phyloP scores from a whole-genome alignment of 148 eudicot genomes.

The Salicornia ramosissima region DNA sequence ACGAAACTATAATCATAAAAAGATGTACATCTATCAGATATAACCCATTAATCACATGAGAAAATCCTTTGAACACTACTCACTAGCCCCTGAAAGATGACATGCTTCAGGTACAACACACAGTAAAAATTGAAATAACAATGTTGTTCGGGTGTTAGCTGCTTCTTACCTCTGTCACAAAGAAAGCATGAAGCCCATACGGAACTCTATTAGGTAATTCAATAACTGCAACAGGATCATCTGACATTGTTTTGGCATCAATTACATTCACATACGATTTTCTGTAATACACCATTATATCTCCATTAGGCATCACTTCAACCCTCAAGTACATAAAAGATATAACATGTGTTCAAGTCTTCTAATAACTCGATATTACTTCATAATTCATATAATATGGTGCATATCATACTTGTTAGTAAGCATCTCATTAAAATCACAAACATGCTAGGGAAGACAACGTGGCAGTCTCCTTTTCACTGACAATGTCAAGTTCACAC shows the following conservation, averaged over 20 bases:
- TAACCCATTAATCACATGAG: too few relatives aligned
- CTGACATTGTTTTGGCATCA: slow-evolving; percentile 90
- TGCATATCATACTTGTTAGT: background rate
- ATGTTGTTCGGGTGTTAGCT: too few relatives aligned
- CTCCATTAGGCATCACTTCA: background rate
- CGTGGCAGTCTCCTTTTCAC: background rate
- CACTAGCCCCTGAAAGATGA: background rate
- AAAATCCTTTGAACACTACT: background rate
- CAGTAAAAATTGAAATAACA: too few relatives aligned
- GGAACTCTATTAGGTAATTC: slow-evolving; percentile 88
- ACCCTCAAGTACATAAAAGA: background rate
- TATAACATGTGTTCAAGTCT: background rate
- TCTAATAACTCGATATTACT: background rate
- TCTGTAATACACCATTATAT: slow-evolving; percentile 34
- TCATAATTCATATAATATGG: background rate
- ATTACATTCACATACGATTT: slow-evolving; percentile 79
- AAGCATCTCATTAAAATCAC: background rate
- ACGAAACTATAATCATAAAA: background rate
- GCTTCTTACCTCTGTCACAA: slow-evolving; percentile 71
- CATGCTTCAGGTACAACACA: background rate
- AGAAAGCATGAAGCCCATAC: slow-evolving; percentile 94
- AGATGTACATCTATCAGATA: too few relatives aligned
- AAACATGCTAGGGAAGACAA: too few relatives aligned
- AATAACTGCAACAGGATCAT: slow-evolving; percentile 87
- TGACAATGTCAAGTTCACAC: slow-evolving; percentile 1